Base-by-base conservation (phyloP, 1,139 yeast genomes). In the Candida tetrigidarum region DNA sequence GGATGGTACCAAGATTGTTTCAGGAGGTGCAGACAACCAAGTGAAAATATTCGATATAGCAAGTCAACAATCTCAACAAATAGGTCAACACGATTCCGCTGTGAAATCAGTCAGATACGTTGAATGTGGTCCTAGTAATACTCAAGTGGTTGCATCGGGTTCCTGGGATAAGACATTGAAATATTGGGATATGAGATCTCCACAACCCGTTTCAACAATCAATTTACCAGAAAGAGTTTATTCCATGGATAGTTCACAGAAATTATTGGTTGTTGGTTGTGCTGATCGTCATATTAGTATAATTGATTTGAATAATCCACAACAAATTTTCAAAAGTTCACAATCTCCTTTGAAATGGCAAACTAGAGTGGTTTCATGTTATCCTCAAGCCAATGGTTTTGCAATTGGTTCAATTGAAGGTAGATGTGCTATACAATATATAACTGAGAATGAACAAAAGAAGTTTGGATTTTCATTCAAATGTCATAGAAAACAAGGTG, bases 331-430 rank as follows among this genome's bases (percentile, higher is more conserved):
- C 69, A 88, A 88, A 61, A 81, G 81, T 40, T 62, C 78, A 29
- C 74, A 76, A 62, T 85, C 96, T n/a, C 96, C 97, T 8, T 76
- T 93, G 58, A 91, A 91, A 68, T 86, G 86, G 83, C 98, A 92
- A 69, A 91, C 97, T 0, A 76, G 97, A 50, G 73, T 85, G 3
- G 76, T 95, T 3, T 72, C 88, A 14, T 93, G 99, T 62, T 89
- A 86, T 63, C 92, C 92, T 7, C 84, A 83, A 52, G 98, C 96
- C 9, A 86, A 88, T 57, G 97, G 98, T 6, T 95, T 80, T 64
- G 97, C 97, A 1, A 70, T 93, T 42, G 98, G 97, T 5, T 86
- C 96, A 3, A 83, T 93, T 42, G 99, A 93, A 68, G 99, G 99
- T 20, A 78, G 99, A 55, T 91, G 98, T 67, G 96, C 96, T n/a